Evolutionary conservation across 495 filamentous ascomycete genomes (phyloP).

Genomic region (Daldinia childiae): DNA sequence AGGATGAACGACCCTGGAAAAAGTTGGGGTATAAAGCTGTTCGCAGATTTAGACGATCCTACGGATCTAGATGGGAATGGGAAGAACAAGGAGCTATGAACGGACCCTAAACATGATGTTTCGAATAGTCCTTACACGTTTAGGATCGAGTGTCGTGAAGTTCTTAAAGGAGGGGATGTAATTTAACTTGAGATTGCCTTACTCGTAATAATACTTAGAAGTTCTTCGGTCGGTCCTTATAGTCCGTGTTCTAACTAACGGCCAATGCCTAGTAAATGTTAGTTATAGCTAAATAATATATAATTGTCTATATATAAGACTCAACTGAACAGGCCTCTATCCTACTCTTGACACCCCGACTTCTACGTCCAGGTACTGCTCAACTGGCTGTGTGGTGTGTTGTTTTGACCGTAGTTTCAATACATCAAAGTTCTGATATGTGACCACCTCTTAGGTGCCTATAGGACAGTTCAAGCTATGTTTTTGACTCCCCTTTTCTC

Average conservation of each 20-base stretch:
- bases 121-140: not conserved
- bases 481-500: no score
- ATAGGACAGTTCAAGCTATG: no score
- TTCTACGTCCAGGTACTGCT: not conserved
- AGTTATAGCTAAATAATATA: not conserved
- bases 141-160: not conserved
- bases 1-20: constrained; percentile 68
- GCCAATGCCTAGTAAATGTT: not conserved
- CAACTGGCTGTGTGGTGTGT: no score
- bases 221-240: not conserved
- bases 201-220: not conserved
- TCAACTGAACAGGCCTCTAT: not conserved
- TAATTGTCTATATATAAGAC: not conserved
- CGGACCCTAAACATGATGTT: not conserved
- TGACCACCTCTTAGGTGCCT: no score
- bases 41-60: constrained; percentile 59
- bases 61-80: constrained; percentile 27
- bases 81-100: constrained; percentile 22
- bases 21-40: constrained; percentile 67
- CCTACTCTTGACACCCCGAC: no score
- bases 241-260: not conserved
- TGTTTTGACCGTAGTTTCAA: no score
- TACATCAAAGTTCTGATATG: no score
- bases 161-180: no score
- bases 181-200: no score